Percentiles rank a stretch among this genome's conserved stretches.
phyloP scores from a whole-genome alignment of 2,329 filamentous ascomycete genomes.

The Allantophomopsis cytisporea region DNA sequence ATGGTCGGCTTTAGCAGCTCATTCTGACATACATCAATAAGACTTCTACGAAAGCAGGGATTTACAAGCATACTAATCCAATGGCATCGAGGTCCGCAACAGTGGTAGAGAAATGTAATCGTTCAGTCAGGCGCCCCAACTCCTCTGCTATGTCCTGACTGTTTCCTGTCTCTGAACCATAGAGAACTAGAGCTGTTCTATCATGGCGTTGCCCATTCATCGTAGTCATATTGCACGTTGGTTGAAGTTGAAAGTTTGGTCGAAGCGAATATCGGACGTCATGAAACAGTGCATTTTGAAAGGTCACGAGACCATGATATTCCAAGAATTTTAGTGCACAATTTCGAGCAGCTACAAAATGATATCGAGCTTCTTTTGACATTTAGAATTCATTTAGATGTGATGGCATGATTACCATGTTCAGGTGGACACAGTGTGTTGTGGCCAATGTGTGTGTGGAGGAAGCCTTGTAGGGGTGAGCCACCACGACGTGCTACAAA shows the following conservation, averaged over 20 bases:
- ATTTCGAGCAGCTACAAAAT: no score
- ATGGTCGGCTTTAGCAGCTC: slow-evolving; percentile 36
- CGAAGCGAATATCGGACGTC: no score
- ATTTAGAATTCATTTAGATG: no score
- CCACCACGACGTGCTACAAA: no score
- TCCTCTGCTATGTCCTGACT: slow-evolving; percentile 85
- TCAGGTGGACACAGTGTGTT: no score
- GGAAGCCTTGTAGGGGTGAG: no score
- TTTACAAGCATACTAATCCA: slow-evolving; percentile 46
- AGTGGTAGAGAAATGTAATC: slow-evolving; percentile 64
- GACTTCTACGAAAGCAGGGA: slow-evolving; percentile 5
- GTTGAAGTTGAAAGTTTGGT: no score
- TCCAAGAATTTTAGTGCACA: background rate
- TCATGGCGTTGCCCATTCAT: slow-evolving; percentile 11
- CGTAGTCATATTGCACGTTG: background rate
- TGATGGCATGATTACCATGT: no score
- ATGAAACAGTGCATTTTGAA: no score
- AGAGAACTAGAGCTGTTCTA: slow-evolving; percentile 58
- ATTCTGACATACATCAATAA: slow-evolving; percentile 23
- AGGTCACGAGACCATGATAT: no score
- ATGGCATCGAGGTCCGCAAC: slow-evolving; percentile 68
- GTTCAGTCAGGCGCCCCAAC: slow-evolving; percentile 58
- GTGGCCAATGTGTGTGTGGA: no score
- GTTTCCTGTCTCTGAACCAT: slow-evolving; percentile 92
- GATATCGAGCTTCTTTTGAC: no score